Percentiles rank a stretch among this genome's conserved stretches.
Conservation (phyloP, 164 flowering plant genomes). For the Magnolia officinalis region DNA sequence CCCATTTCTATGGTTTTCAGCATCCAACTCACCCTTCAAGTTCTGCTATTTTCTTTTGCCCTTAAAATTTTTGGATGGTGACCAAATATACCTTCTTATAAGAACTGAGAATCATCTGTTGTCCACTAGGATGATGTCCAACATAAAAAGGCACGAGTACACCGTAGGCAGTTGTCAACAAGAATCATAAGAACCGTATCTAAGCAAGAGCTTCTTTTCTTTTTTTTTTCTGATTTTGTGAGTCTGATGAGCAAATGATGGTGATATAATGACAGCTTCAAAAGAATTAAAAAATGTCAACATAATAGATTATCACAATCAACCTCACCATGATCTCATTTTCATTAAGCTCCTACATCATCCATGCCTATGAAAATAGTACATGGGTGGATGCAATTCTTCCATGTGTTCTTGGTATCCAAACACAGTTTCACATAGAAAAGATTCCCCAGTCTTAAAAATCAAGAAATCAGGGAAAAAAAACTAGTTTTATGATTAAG, state of each 20-base stretch:
- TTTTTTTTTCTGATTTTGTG: not conserved
- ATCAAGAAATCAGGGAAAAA: constrained; percentile 5
- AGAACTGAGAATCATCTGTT: not conserved
- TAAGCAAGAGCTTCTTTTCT: not conserved
- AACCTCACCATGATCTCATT: not conserved
- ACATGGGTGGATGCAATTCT: not conserved
- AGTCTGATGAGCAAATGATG: not conserved
- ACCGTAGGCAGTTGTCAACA: not conserved
- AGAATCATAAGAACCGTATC: not conserved
- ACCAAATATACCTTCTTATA: not conserved
- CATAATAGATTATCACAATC: not conserved
- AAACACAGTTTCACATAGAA: not conserved
- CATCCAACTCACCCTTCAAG: no score
- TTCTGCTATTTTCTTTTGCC: no score
- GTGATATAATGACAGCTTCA: not conserved
- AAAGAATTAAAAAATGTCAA: not conserved
- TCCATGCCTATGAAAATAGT: not conserved
- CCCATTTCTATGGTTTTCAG: no score
- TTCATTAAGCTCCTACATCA: not conserved
- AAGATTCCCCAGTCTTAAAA: not conserved
- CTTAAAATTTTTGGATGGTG: not conserved
- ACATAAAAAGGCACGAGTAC: not conserved
- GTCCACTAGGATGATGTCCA: not conserved
- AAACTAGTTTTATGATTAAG: no score
- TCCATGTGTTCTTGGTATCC: not conserved